Evolutionary conservation across 768 basidiomycete genomes (phyloP).

Genomic region (Russula brevipes): DNA sequence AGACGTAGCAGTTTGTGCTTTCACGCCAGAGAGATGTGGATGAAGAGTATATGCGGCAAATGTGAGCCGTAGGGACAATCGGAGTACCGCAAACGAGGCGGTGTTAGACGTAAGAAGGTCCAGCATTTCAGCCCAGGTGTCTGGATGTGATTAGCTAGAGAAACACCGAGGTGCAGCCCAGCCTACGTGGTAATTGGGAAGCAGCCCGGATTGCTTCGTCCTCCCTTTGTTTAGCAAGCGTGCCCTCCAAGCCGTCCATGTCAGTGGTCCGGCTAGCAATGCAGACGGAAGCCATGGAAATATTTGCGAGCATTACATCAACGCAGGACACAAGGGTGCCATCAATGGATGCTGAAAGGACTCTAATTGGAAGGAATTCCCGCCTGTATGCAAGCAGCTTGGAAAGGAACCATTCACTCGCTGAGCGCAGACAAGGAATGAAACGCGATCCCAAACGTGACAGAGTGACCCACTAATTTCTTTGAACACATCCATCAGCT

Average conservation of each 20-base stretch:
- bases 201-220: conserved; percentile 54
- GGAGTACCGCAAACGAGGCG: conserved; percentile 55
- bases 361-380: conserved; percentile 43
- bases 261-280: conserved; percentile 29
- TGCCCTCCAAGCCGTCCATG: conserved; percentile 19
- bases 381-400: conserved; percentile 49
- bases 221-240: conserved; percentile 40
- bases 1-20: conserved; percentile 23
- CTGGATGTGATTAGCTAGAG: conserved; percentile 34
- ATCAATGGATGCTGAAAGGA: conserved; percentile 17
- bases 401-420: conserved; percentile 12
- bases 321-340: conserved; percentile 47
- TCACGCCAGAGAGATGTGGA: conserved; percentile 35
- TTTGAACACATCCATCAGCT: conserved; percentile 4
- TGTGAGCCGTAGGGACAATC: conserved; percentile 51
- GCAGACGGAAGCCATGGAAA: conserved; percentile 39
- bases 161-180: background rate
- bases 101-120: conserved; percentile 43
- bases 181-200: conserved; percentile 60
- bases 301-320: conserved; percentile 52
- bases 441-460: background rate
- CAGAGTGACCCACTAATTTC: conserved; percentile 11
- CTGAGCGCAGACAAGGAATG: background rate
- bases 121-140: conserved; percentile 48
- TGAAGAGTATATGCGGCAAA: conserved; percentile 53